Conservation (phyloP, 164 flowering plant genomes). For the Houttuynia cordata region DNA sequence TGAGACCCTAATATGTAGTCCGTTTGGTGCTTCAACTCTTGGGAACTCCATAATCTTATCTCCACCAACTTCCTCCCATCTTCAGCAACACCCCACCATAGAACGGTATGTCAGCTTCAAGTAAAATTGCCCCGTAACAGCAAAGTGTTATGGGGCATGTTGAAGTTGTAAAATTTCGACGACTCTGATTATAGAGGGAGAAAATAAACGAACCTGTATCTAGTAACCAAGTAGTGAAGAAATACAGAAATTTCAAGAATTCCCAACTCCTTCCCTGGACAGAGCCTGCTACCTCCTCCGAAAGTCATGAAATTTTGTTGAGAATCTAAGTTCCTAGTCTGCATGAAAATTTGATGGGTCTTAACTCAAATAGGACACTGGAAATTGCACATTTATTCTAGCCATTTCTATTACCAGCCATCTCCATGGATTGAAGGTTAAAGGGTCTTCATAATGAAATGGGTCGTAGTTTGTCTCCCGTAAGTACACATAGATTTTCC, state of each 20-base stretch:
- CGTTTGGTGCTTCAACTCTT: slow-evolving; percentile 57
- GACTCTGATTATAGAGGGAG: neutral
- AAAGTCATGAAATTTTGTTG: slow-evolving; percentile 48
- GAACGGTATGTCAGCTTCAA: neutral
- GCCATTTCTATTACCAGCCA: slow-evolving; percentile 26
- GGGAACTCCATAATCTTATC: slow-evolving; percentile 31
- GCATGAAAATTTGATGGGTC: slow-evolving; percentile 7
- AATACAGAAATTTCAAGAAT: slow-evolving; percentile 59
- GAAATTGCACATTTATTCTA: neutral
- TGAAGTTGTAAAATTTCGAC: no score
- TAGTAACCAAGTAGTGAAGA: slow-evolving; percentile 78
- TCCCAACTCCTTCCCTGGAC: slow-evolving; percentile 93
- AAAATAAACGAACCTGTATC: slow-evolving; percentile 42
- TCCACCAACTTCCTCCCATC: slow-evolving; percentile 15
- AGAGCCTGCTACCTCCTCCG: slow-evolving; percentile 77
- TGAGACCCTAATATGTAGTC: slow-evolving; percentile 30
- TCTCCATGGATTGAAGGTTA: slow-evolving; percentile 50
- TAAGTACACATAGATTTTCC: slow-evolving; percentile 44
- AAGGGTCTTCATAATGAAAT: slow-evolving; percentile 32
- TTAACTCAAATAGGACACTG: neutral
- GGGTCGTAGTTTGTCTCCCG: slow-evolving; percentile 45
- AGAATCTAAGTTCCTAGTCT: slow-evolving; percentile 61
- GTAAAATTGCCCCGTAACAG: neutral
- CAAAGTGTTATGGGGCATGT: no score
- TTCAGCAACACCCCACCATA: neutral